Base-by-base conservation (phyloP, 2,329 filamentous ascomycete genomes). In the Ascochyta fabae region DNA sequence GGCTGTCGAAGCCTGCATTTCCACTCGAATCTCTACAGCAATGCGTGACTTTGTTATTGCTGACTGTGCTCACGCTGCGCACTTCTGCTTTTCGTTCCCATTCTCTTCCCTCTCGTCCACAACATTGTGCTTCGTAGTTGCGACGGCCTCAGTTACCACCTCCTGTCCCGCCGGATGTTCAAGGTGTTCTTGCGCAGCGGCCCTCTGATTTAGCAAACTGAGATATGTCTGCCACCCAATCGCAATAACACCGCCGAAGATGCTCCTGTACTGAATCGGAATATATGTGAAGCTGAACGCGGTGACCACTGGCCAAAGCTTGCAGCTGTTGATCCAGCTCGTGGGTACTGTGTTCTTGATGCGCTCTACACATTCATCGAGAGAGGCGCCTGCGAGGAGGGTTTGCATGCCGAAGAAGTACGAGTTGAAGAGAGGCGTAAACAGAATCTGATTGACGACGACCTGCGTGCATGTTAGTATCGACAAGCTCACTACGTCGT, bases 161-260 rank as follows among this genome's bases (percentile, higher is more conserved):
- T n/a, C 38, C 26, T 56, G 41, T 2, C 48, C 48, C 3, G 12
- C 42, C 27, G 47, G 50, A 29, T 67, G 66, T 36, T 70, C 67
- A 6, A 51, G 49, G 40, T 65, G 62, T 48, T 85, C 83, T 64
- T 81, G 79, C 44, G 80, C 79, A 73, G 92, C 91, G 1, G 90
- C 91, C 59, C 80, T 80, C 67, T 88, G 83, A 68, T 96, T 96
- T 68, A 96, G 75, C 75, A 87, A 90, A 64, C 88, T 91, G 65
- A 97, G 71, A 80, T 96, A 97, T 0, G 91, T 92, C 83, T 96
- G 93, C 93, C 93, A 97, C 0, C 90, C 90, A 47, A 96, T 88
- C 1, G 91, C 91, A 61, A 96, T 84, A 6, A 89, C 78, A 1
- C 90, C 74, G 34, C 89, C 86, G 65, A 96, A 95, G 15, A 96